Evolutionary conservation across 352 stramenopile species (phyloP).

Genomic region (Globisporangium polare): DNA sequence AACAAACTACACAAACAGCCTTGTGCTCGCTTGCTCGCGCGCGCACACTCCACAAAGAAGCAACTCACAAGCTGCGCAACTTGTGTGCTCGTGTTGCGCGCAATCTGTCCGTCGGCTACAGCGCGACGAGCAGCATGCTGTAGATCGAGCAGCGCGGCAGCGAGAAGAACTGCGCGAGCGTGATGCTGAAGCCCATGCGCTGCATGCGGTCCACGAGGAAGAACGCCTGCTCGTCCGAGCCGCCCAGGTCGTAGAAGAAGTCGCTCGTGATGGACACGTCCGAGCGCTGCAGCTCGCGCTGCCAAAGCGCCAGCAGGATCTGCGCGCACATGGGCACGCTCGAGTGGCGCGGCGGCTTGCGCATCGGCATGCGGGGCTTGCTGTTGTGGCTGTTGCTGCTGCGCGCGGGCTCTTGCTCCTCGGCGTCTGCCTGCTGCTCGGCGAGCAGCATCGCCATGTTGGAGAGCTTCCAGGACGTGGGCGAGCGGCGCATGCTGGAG

Average conservation of each 20-base stretch:
- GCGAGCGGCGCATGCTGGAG: conserved; percentile 42
- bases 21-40: not conserved
- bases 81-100: not conserved
- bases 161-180: conserved; percentile 52
- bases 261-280: conserved; percentile 31
- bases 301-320: conserved; percentile 63
- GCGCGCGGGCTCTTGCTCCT: conserved; percentile 1
- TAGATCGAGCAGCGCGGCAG: conserved; percentile 74
- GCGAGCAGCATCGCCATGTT: conserved; percentile 47
- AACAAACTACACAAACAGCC: not conserved
- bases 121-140: conserved; percentile 50
- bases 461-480: conserved; percentile 45
- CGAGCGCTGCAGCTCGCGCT: conserved; percentile 50
- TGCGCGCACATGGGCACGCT: conserved; percentile 66
- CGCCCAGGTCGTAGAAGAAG: conserved; percentile 14
- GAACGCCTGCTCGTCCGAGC: conserved; percentile 15
- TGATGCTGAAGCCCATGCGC: conserved; percentile 55
- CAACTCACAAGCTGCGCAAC: not conserved
- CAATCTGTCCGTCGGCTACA: conserved; percentile 24
- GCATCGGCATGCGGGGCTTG: conserved; percentile 27
- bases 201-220: conserved; percentile 62
- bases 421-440: conserved; percentile 33
- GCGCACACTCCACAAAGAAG: not conserved
- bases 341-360: conserved; percentile 60
- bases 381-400: not conserved